A percentile compares a stretch with the other conserved stretches of the same genome.
Conservation (phyloP, 2,329 filamentous ascomycete genomes). For the Fusarium sp. region DNA sequence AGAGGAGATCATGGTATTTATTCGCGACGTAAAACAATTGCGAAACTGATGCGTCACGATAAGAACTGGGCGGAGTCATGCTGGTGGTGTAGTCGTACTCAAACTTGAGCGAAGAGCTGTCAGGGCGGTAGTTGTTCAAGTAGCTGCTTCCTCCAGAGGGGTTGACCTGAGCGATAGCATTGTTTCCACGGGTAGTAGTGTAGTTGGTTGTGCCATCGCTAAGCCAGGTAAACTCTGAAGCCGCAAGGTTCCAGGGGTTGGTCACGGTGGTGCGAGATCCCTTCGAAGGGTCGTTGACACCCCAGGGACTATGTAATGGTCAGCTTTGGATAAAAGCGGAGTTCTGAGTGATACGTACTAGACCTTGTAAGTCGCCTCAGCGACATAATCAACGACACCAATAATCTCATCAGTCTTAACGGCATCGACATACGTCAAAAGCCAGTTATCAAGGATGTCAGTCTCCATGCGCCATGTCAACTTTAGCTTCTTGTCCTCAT, state of each 20-base stretch:
- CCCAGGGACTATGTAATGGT: slow-evolving; percentile 59
- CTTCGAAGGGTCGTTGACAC: slow-evolving; percentile 66
- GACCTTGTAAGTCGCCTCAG: slow-evolving; percentile 68
- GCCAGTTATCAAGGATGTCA: slow-evolving; percentile 68
- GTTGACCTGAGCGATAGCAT: slow-evolving; percentile 65
- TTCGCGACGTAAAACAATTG: slow-evolving; percentile 73
- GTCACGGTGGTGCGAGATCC: slow-evolving; percentile 59
- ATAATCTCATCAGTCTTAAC: slow-evolving; percentile 61
- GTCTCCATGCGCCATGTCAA: slow-evolving; percentile 72
- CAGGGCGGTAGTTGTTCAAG: slow-evolving; percentile 61
- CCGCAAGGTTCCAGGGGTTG: slow-evolving; percentile 62
- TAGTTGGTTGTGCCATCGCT: slow-evolving; percentile 62
- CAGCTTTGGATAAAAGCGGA: accelerated
- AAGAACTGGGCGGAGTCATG: slow-evolving; percentile 55
- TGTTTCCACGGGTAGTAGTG: slow-evolving; percentile 70
- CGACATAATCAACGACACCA: slow-evolving; percentile 69
- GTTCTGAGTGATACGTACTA: slow-evolving; percentile 49
- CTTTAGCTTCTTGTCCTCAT: slow-evolving; percentile 60
- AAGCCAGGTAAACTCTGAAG: slow-evolving; percentile 68
- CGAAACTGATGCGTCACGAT: slow-evolving; percentile 67
- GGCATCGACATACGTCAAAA: slow-evolving; percentile 70
- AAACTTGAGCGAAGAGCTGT: slow-evolving; percentile 57
- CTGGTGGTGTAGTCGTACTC: slow-evolving; percentile 59
- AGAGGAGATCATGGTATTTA: slow-evolving; percentile 70
- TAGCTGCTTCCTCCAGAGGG: slow-evolving; percentile 57